Evolutionary conservation across 2,329 filamentous ascomycete species (phyloP).

Genomic region (Colletotrichum somersetense): DNA sequence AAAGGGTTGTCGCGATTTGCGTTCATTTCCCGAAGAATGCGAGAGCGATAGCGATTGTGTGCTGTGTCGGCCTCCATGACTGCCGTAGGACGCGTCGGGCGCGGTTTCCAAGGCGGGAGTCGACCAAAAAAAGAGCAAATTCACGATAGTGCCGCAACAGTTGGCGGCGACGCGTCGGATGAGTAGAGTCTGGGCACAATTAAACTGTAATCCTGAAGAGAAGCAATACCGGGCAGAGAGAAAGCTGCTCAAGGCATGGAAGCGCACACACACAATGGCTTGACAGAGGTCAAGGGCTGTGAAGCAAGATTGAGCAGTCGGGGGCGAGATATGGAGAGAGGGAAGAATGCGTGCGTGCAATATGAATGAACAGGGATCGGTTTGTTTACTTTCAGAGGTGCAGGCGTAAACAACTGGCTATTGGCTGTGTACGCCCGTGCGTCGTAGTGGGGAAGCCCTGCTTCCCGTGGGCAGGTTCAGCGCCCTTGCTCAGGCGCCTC

Average conservation of each 20-base stretch:
- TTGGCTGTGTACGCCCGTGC: slow-evolving; percentile 28
- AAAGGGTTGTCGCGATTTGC: slow-evolving; percentile 67
- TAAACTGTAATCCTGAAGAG: slow-evolving; percentile 35
- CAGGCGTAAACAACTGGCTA: slow-evolving; percentile 41
- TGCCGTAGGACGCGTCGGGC: slow-evolving; percentile 36
- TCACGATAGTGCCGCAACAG: slow-evolving; percentile 30
- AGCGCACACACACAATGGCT: slow-evolving; percentile 31
- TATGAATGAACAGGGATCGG: slow-evolving; percentile 36
- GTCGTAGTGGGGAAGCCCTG: slow-evolving; percentile 33
- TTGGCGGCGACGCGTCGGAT: slow-evolving; percentile 29
- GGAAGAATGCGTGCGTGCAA: slow-evolving; percentile 32
- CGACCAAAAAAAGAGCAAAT: slow-evolving; percentile 24
- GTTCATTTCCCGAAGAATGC: slow-evolving; percentile 65
- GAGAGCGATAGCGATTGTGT: slow-evolving; percentile 59
- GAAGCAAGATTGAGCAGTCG: slow-evolving; percentile 21
- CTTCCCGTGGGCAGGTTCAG: slow-evolving; percentile 8
- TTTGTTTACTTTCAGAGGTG: slow-evolving; percentile 41
- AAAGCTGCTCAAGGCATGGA: slow-evolving; percentile 38
- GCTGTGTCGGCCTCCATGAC: slow-evolving; percentile 57
- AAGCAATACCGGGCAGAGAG: slow-evolving; percentile 39
- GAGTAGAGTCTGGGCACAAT: neutral
- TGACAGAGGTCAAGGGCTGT: slow-evolving; percentile 19
- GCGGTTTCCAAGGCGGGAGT: slow-evolving; percentile 35
- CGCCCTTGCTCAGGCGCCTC: neutral
- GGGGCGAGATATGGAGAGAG: slow-evolving; percentile 27